phyloP scores from a whole-genome alignment of 495 filamentous ascomycete genomes.

The Penicillium longicatenatum region DNA sequence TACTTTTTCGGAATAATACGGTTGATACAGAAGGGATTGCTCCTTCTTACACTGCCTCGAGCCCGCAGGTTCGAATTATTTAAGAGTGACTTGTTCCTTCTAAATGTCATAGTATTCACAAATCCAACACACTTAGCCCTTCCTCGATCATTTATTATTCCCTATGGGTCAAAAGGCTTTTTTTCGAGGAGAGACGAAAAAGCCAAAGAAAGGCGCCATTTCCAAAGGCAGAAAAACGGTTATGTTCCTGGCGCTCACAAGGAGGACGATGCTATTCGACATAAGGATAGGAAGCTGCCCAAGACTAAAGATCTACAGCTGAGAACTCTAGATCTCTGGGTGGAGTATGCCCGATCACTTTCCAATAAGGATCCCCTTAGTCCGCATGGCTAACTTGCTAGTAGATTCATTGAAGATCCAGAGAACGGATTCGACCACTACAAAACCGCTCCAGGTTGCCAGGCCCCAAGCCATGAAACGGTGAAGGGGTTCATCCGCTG shows the following conservation, averaged over 20 bases:
- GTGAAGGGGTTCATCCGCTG: background rate
- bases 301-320: conserved; percentile 4
- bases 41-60: too few species aligned
- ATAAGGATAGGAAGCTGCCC: conserved; percentile 12
- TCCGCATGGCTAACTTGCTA: background rate
- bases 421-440: background rate
- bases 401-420: background rate
- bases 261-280: conserved; percentile 12
- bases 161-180: conserved; percentile 15
- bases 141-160: too few species aligned
- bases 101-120: too few species aligned
- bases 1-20: too few species aligned
- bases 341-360: too few species aligned
- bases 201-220: conserved; percentile 9
- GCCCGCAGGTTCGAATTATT: too few species aligned
- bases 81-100: too few species aligned
- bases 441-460: background rate
- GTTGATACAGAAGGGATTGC: too few species aligned
- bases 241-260: conserved; percentile 11
- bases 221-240: conserved; percentile 5
- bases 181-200: conserved; percentile 1
- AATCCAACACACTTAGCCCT: too few species aligned
- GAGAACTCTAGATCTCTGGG: conserved; percentile 5
- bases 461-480: background rate
- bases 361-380: too few species aligned